These are phyloP conservation scores for Sporopachydermia lactativora DNA, from an alignment of 805 yeast species.

Conservation along the genomic window DNA sequence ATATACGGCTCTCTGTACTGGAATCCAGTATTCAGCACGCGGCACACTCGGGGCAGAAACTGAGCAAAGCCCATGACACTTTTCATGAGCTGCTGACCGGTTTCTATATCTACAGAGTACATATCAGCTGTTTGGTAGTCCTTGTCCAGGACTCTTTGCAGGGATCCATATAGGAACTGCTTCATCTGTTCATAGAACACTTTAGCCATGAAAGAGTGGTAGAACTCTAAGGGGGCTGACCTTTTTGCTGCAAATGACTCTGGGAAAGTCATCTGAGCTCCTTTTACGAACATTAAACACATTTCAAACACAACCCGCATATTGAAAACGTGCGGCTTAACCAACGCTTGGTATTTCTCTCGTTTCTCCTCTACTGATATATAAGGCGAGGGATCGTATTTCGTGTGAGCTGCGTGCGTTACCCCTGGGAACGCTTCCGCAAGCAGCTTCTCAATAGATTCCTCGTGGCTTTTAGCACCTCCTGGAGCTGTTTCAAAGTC, in stretches of 20 bases:
- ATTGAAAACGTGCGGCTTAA: constrained; percentile 60
- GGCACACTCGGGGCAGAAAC: constrained; percentile 33
- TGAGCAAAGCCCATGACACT: constrained; percentile 33
- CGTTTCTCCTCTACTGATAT: constrained; percentile 42
- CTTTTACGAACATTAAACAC: constrained; percentile 52
- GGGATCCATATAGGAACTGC: constrained; percentile 36
- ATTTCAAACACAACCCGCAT: constrained; percentile 70
- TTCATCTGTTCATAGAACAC: constrained; percentile 54
- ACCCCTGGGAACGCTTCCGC: constrained; percentile 66
- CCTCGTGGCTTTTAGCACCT: constrained; percentile 17
- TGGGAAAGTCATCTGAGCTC: constrained; percentile 32
- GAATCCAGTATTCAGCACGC: constrained; percentile 44
- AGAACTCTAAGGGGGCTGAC: constrained; percentile 30
- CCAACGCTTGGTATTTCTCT: constrained; percentile 47
- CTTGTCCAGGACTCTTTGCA: constrained; percentile 31
- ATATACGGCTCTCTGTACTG: constrained; percentile 45
- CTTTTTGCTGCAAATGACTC: constrained; percentile 11
- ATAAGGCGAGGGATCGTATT: constrained; percentile 29
- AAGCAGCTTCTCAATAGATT: constrained; percentile 21
- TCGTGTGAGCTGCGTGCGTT: constrained; percentile 19
- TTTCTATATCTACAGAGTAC: background rate
- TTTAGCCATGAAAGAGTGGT: constrained; percentile 47
- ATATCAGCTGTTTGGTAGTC: constrained; percentile 11
- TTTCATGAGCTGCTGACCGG: constrained; percentile 18
- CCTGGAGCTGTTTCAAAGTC: constrained; percentile 10